A percentile compares a stretch with the other conserved stretches of the same genome.
phyloP scores from a whole-genome alignment of 352 stramenopile species.

The Phytophthora tentaculata region DNA sequence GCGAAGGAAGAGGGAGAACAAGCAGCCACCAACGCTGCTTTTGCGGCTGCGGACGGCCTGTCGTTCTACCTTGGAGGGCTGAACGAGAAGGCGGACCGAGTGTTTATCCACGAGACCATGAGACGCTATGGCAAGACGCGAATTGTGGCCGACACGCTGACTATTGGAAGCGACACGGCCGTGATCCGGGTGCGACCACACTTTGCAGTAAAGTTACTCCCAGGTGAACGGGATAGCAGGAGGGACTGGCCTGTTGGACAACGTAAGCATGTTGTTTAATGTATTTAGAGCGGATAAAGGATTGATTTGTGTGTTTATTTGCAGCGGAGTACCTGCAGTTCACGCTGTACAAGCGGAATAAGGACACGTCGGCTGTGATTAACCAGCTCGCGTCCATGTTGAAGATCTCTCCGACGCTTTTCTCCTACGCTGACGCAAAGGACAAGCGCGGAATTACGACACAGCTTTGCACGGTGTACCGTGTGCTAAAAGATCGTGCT shows the following conservation, averaged over 20 bases:
- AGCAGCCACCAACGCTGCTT: conserved; percentile 1
- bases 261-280: conserved; percentile 44
- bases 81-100: conserved; percentile 89
- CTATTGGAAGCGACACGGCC: conserved; percentile 78
- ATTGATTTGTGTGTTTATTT: conserved; percentile 30
- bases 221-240: conserved; percentile 61
- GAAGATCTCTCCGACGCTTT: conserved; percentile 66
- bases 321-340: conserved; percentile 94
- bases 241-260: conserved; percentile 76
- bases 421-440: conserved; percentile 96
- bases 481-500: conserved; percentile 68
- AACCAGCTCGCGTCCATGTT: conserved; percentile 78
- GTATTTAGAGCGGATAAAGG: neutral
- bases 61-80: conserved; percentile 80
- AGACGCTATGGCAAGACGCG: conserved; percentile 75
- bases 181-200: conserved; percentile 74
- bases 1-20: conserved; percentile 11
- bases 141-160: conserved; percentile 89
- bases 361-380: conserved; percentile 90
- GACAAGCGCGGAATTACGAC: conserved; percentile 97
- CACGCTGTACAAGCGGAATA: conserved; percentile 97
- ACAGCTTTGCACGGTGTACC: conserved; percentile 94
- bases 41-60: conserved; percentile 41
- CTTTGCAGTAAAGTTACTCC: conserved; percentile 41
- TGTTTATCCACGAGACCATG: conserved; percentile 92